Percentiles rank a stretch among this genome's conserved stretches.
phyloP scores from a whole-genome alignment of 441 rosid species.

The Mallotus japonicus region DNA sequence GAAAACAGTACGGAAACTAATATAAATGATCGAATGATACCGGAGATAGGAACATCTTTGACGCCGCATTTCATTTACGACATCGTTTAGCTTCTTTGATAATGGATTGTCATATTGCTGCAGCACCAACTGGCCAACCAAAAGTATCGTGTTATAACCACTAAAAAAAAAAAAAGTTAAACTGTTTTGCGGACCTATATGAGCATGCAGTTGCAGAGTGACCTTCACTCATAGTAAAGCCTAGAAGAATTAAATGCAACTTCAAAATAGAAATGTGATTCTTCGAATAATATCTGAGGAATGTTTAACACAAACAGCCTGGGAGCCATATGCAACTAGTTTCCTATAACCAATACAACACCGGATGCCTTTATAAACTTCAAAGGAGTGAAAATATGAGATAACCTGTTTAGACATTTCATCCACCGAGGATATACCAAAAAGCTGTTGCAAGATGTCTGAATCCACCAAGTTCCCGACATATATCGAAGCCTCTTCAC shows the following conservation, averaged over 20 bases:
- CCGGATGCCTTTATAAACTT: not conserved
- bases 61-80: slow-evolving; percentile 73
- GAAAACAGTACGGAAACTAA: not conserved
- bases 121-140: slow-evolving; percentile 53
- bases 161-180: not conserved
- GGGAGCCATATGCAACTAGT: not conserved
- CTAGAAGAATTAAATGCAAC: not conserved
- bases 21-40: slow-evolving; percentile 31
- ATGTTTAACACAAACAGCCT: not conserved
- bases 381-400: not conserved
- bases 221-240: not conserved
- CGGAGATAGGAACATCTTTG: slow-evolving; percentile 84
- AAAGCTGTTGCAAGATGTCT: slow-evolving; percentile 52
- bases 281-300: not conserved
- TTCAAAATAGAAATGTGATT: not conserved
- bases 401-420: slow-evolving; percentile 64
- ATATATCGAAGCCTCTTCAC: slow-evolving; percentile 72
- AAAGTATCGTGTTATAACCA: not conserved
- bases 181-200: not conserved
- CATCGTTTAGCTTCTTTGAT: slow-evolving; percentile 76
- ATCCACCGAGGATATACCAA: slow-evolving; percentile 48
- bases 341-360: not conserved
- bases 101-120: slow-evolving; percentile 68
- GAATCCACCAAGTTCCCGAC: slow-evolving; percentile 56
- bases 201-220: not conserved